Evolutionary conservation across 352 stramenopile species (phyloP).

Genomic region (Blastocystis sp.): DNA sequence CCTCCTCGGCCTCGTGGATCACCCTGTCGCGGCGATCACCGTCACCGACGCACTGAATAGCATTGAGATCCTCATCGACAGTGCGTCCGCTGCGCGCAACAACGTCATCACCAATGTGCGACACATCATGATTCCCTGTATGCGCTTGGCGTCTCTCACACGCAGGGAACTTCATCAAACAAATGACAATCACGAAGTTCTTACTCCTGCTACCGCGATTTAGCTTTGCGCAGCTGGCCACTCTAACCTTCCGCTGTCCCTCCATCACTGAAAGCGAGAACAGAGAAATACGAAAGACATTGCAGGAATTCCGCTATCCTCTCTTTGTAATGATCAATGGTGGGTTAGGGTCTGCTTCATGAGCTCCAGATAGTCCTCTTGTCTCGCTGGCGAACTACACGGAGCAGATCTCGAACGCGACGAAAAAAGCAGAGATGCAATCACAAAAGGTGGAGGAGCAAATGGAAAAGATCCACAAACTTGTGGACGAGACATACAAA

Average conservation of each 20-base stretch:
- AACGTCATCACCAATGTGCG: not conserved
- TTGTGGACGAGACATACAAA: not conserved
- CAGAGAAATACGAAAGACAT: not conserved
- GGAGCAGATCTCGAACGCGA: not conserved
- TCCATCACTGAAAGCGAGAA: not conserved
- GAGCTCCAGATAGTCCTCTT: not conserved
- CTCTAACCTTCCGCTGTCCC: not conserved
- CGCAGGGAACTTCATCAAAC: not conserved
- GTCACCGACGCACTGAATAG: not conserved
- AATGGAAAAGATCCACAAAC: not conserved
- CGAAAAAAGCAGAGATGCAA: not conserved
- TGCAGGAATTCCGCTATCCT: not conserved
- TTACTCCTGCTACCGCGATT: not conserved
- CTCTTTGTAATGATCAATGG: slow-evolving; percentile 43
- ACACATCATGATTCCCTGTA: not conserved
- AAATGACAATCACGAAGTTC: not conserved
- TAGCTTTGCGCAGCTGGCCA: not conserved
- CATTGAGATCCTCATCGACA: not conserved
- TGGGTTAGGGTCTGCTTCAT: not conserved
- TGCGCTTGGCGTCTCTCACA: not conserved
- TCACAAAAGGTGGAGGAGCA: not conserved
- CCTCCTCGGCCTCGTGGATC: not conserved
- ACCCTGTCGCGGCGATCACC: not conserved
- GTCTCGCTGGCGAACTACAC: not conserved
- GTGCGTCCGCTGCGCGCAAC: not conserved